phyloP scores from a whole-genome alignment of 495 filamentous ascomycete genomes.

The Cetradonia linearis region DNA sequence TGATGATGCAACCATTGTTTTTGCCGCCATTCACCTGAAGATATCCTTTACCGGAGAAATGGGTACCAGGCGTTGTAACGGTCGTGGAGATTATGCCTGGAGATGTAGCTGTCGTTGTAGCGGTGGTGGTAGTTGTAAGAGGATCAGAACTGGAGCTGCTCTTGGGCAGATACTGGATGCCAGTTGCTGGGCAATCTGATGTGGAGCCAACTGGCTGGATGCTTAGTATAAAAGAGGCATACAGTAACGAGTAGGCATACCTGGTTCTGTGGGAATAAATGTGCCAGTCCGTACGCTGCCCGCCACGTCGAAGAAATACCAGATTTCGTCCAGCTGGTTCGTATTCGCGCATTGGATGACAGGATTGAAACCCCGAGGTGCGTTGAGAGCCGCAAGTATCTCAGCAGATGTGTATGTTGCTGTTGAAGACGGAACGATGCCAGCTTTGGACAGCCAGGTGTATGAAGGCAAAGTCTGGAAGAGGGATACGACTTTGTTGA shows the following conservation, averaged over 20 bases:
- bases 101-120: constrained; percentile 28
- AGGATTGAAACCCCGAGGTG: constrained; percentile 54
- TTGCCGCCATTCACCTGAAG: constrained; percentile 45
- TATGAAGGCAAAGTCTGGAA: constrained; percentile 40
- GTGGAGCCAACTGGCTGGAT: constrained; percentile 42
- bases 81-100: constrained; percentile 29
- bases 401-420: constrained; percentile 49
- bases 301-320: constrained; percentile 75
- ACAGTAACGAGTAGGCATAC: constrained; percentile 24
- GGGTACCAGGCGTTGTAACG: constrained; percentile 35
- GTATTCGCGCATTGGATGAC: constrained; percentile 55
- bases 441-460: constrained; percentile 38
- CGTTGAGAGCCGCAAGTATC: constrained; percentile 54
- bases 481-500: constrained; percentile 46
- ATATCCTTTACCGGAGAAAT: constrained; percentile 48
- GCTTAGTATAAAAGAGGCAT: not conserved
- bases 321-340: constrained; percentile 60
- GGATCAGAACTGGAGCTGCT: constrained; percentile 25
- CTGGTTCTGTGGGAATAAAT: constrained; percentile 56
- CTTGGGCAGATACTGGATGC: constrained; percentile 63
- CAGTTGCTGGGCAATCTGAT: constrained; percentile 50
- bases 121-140: constrained; percentile 27
- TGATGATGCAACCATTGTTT: constrained; percentile 57
- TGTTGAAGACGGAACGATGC: constrained; percentile 38
- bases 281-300: constrained; percentile 66